Evolutionary conservation across 768 basidiomycete species (phyloP).

Genomic region (Macrolepiota fuliginosa): DNA sequence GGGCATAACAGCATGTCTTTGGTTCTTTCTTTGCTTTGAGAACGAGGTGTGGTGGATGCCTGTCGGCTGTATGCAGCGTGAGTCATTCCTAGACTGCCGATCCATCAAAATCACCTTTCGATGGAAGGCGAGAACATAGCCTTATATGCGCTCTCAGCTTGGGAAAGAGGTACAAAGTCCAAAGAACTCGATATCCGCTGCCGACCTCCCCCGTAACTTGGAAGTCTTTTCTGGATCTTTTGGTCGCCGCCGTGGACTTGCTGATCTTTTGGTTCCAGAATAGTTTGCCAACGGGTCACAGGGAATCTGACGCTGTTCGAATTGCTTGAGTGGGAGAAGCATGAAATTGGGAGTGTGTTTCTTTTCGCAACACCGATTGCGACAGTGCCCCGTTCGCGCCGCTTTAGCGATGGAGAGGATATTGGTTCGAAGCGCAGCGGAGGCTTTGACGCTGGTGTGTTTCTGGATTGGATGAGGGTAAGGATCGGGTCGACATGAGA

Average conservation of each 20-base stretch:
- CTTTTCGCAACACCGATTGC: background rate
- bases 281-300: background rate
- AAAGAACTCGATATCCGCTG: constrained; percentile 20
- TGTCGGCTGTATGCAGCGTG: background rate
- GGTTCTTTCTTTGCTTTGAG: background rate
- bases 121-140: constrained; percentile 14
- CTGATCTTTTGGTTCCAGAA: background rate
- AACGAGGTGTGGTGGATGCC: background rate
- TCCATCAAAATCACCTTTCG: constrained; percentile 9
- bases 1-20: background rate
- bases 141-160: constrained; percentile 24
- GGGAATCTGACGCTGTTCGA: background rate
- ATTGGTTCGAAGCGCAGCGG: constrained; percentile 16
- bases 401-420: background rate
- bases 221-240: background rate
- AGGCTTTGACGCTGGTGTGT: constrained; percentile 7
- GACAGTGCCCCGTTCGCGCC: background rate
- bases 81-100: background rate
- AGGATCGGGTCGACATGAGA: constrained; percentile 31
- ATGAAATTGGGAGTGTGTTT: background rate
- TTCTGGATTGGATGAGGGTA: constrained; percentile 17
- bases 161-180: constrained; percentile 26
- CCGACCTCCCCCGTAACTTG: constrained; percentile 1
- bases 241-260: background rate
- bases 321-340: background rate